phyloP scores from a whole-genome alignment of 495 filamentous ascomycete species.

The Trichoderma virens region DNA sequence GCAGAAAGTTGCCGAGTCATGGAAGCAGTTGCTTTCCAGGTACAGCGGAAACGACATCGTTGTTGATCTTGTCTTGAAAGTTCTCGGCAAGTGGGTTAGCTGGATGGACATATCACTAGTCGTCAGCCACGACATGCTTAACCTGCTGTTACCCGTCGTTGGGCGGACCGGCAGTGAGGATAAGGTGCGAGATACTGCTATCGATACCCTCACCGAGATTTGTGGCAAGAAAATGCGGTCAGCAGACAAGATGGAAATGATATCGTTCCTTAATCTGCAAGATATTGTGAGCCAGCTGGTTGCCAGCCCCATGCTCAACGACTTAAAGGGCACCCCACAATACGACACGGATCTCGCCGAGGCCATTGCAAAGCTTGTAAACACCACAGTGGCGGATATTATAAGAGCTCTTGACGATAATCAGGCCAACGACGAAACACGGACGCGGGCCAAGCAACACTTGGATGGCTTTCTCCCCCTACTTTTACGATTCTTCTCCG shows the following conservation, averaged over 20 bases:
- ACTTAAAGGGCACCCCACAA: conserved; percentile 65
- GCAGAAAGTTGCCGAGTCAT: conserved; percentile 73
- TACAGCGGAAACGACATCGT: conserved; percentile 71
- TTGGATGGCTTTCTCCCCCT: conserved; percentile 75
- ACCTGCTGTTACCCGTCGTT: conserved; percentile 71
- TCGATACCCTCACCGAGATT: conserved; percentile 90
- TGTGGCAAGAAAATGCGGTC: conserved; percentile 96
- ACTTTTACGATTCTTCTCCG: conserved; percentile 85
- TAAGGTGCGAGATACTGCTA: conserved; percentile 73
- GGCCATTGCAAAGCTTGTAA: conserved; percentile 91
- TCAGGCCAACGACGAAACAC: conserved; percentile 44
- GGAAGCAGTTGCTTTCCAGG: conserved; percentile 80
- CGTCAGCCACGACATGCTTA: conserved; percentile 79
- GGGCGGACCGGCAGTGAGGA: conserved; percentile 57
- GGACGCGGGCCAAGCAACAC: conserved; percentile 60
- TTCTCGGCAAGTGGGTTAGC: conserved; percentile 89
- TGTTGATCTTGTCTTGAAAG: conserved; percentile 78
- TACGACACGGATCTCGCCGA: conserved; percentile 96
- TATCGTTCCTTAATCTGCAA: conserved; percentile 77
- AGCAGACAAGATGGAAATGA: conserved; percentile 86
- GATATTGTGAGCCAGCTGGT: conserved; percentile 76
- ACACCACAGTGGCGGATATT: conserved; percentile 77
- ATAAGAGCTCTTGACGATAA: conserved; percentile 61
- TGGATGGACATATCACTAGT: conserved; percentile 96
- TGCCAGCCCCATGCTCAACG: conserved; percentile 66